Base-by-base conservation (phyloP, 1,139 yeast species). In the Scheffersomyces lignicola region DNA sequence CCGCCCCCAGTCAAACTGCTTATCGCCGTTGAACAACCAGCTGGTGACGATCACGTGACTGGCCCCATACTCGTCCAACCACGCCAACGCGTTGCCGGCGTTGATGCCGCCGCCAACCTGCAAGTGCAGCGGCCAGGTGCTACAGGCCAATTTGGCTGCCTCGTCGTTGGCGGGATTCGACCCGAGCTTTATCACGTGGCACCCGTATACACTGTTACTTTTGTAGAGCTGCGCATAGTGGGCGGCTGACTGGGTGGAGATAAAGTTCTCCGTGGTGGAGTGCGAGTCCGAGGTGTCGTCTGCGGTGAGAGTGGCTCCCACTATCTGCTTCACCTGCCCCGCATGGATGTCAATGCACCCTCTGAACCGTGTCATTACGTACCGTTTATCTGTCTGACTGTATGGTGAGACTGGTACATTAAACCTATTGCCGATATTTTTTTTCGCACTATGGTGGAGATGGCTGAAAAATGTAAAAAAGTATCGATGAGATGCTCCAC, bases 71-170 rank as follows among this genome's bases (percentile, higher is more conserved):
- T 60, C 51, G 10, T 73, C 72, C 17, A 88, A 60, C 98, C 98
- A 92, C 13, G 64, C 54, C 38, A 67, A 41, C 1, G 97, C 96
- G 58, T 92, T 92, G 1, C 66, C 67, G 18, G 69, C 70, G 40
- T 69, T 87, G 44, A 92, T 87, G 0, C 98, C 97, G 12, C 98
- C 98, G 1, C 98, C 98, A 5, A 92, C 75, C 60, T 92, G 98
- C 29, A 92, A 62, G 17, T 67, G 60, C 3, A 61, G 52, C 0
- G 95, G 95, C 90, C 96, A 88, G 2, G 84, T 72, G 6, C 54
- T 40, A 24, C 92, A 60, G 0, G 97, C 98, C 31, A 76, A 76
- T 34, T 62, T 54, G 0, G 98, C 98, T 0, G 96, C 96, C 9
- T 60, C 73, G 47, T 89, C 96, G 51, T 94, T 90, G 32, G 80